phyloP scores from a whole-genome alignment of 352 stramenopile genomes.

The Pythium sp. region DNA sequence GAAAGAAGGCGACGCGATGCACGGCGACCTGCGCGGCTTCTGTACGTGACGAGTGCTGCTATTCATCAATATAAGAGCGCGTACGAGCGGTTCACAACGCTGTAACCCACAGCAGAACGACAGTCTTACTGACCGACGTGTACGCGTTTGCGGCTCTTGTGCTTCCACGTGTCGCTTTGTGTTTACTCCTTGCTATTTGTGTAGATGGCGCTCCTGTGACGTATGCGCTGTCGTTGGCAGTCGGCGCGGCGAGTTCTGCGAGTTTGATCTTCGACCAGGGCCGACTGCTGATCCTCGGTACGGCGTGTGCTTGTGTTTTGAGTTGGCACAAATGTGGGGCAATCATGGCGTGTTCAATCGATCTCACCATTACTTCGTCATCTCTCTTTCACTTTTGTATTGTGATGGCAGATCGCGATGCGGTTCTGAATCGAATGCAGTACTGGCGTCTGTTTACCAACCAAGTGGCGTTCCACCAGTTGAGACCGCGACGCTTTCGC shows the following conservation, averaged over 20 bases:
- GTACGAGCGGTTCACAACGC: neutral
- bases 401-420: conserved; percentile 44
- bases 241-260: conserved; percentile 63
- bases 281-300: conserved; percentile 45
- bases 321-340: neutral
- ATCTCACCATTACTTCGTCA: neutral
- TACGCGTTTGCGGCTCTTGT: neutral
- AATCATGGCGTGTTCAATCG: neutral
- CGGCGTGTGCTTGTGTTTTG: conserved; percentile 6
- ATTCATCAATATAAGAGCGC: neutral
- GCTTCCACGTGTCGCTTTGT: neutral
- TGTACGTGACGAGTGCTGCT: conserved; percentile 36
- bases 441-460: conserved; percentile 69
- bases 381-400: neutral
- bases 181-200: neutral
- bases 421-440: conserved; percentile 52
- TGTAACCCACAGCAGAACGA: neutral
- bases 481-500: neutral
- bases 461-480: conserved; percentile 80
- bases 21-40: conserved; percentile 77
- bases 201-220: conserved; percentile 78
- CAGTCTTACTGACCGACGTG: neutral
- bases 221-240: conserved; percentile 67
- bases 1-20: conserved; percentile 34
- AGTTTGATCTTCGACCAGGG: conserved; percentile 64